Base-by-base conservation (phyloP, 2,329 filamentous ascomycete species). In the Madurella mycetomatis region DNA sequence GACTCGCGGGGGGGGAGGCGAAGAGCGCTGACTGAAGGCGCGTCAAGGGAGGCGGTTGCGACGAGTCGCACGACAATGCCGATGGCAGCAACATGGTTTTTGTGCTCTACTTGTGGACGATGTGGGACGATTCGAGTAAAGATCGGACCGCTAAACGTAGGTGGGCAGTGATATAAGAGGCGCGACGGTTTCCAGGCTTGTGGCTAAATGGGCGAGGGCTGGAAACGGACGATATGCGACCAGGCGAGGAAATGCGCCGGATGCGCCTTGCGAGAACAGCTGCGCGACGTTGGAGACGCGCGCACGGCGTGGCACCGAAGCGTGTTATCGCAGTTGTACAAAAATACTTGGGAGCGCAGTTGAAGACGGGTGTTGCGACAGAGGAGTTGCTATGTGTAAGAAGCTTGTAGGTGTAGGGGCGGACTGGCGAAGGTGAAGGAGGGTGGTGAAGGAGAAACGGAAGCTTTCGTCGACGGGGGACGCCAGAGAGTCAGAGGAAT, bases 1-100 rank as follows among this genome's bases (percentile, higher is more conserved):
- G 79, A 67, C 79, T 79, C 62, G 81, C 73, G 51, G 82, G 82
- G 47, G 83, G 83, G 49, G 82, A 84, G 58, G 78, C 76, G 67
- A 84, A 77, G 65, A 80, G 73, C 43, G 76, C 66, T 31, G 74
- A 65, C 60, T 77, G 75, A 5, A 77, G 74, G 59, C 74, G 76
- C 45, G 73, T 72, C 62, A 70, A 67, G 44, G 70, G 70, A 37
- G 62, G 57, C 53, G 72, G 65, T 55, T 75, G 77, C 72, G 77
- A 76, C 65, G 76, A 67, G 66, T 83, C 81, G 77, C 81, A 83
- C 31, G 77, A 72, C 43, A 84, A 68, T 37, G 81, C 78, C 31
- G 81, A 84, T 17, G 81, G 81, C 58, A 84, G 76, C 55, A 84
- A 69, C 82, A 85, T 85, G 18, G 59, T 73, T 16, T 44, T 47